A percentile compares a stretch with the other conserved stretches of the same genome.
Evolutionary conservation across 768 basidiomycete genomes (phyloP).

Genomic region (Pisolithus tinctorius): DNA sequence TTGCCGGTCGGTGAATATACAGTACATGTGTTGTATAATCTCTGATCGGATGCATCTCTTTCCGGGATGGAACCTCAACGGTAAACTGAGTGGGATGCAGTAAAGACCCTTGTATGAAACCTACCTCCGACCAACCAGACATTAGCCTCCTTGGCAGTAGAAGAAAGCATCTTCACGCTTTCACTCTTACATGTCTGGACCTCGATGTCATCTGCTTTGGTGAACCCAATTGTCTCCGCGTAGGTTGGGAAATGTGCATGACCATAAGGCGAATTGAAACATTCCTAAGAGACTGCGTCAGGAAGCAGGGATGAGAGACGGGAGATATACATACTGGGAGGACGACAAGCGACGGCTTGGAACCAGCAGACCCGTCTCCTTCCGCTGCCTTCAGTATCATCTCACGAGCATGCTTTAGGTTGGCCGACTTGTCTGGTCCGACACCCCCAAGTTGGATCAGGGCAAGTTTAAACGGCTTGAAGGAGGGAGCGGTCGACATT

Average conservation of each 20-base stretch:
- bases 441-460: slow-evolving; percentile 84
- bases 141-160: slow-evolving; percentile 66
- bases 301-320: slow-evolving; percentile 1
- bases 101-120: not conserved
- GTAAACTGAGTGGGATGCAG: not conserved
- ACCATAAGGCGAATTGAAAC: slow-evolving; percentile 85
- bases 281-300: slow-evolving; percentile 48
- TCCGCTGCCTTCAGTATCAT: slow-evolving; percentile 69
- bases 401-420: slow-evolving; percentile 76
- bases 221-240: slow-evolving; percentile 71
- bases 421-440: slow-evolving; percentile 59
- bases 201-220: slow-evolving; percentile 53
- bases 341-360: slow-evolving; percentile 74
- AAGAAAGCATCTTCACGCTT: slow-evolving; percentile 76
- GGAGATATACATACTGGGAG: slow-evolving; percentile 54
- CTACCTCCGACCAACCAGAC: slow-evolving; percentile 93
- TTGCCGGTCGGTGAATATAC: slow-evolving; percentile 79
- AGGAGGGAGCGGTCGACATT: slow-evolving; percentile 29
- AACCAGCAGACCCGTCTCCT: slow-evolving; percentile 21
- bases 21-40: slow-evolving; percentile 89
- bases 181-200: slow-evolving; percentile 52
- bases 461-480: slow-evolving; percentile 79
- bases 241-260: slow-evolving; percentile 74
- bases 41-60: slow-evolving; percentile 50
- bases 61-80: slow-evolving; percentile 87